Percentiles rank a stretch among this genome's conserved stretches.
phyloP scores from a whole-genome alignment of 108 stramenopile genomes.

The Mayamaea pseudoterrestris region DNA sequence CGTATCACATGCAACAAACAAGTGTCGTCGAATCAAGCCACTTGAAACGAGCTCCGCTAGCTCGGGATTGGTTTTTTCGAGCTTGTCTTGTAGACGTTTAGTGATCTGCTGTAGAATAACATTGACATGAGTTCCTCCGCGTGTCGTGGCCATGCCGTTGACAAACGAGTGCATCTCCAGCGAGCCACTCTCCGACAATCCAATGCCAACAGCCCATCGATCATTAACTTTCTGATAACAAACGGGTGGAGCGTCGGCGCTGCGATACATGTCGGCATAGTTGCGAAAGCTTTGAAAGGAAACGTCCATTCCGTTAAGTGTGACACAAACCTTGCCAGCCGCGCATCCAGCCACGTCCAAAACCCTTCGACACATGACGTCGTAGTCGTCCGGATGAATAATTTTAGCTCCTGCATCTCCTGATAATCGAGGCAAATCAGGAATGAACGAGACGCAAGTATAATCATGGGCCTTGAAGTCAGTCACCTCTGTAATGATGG shows the following conservation, averaged over 20 bases:
- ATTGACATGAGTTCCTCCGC: constrained; percentile 86
- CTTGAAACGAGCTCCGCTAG: constrained; percentile 35
- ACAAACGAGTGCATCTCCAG: constrained; percentile 76
- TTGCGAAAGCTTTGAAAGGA: constrained; percentile 74
- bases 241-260: constrained; percentile 26
- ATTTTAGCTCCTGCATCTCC: constrained; percentile 9
- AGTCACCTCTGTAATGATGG: constrained; percentile 19
- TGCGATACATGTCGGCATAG: constrained; percentile 75
- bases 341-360: constrained; percentile 81
- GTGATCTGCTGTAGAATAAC: constrained; percentile 54
- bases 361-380: constrained; percentile 72
- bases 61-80: constrained; percentile 35
- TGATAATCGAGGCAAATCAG: constrained; percentile 53
- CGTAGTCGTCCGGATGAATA: constrained; percentile 53
- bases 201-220: constrained; percentile 64
- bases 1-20: constrained; percentile 86
- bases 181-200: constrained; percentile 36
- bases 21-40: constrained; percentile 73
- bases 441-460: constrained; percentile 67
- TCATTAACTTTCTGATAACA: constrained; percentile 64
- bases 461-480: constrained; percentile 30
- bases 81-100: constrained; percentile 47
- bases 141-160: constrained; percentile 75
- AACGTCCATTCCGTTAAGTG: constrained; percentile 84
- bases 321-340: constrained; percentile 57